These are phyloP conservation scores for Middelhovenomyces tepae DNA, from an alignment of 805 yeast genomes.

Conservation along the genomic window DNA sequence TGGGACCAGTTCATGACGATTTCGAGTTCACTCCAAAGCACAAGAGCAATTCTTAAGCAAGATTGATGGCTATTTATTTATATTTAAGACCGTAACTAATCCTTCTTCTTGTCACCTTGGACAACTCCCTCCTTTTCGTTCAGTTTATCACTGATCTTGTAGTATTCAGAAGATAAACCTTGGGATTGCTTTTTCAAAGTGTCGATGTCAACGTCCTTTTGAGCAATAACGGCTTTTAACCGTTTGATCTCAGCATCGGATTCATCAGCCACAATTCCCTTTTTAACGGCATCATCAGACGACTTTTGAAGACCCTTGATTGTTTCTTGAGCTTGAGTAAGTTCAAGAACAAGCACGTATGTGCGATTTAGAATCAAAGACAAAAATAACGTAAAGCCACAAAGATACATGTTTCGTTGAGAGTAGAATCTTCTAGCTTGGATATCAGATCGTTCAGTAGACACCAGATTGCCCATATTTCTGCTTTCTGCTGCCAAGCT, in stretches of 20 bases:
- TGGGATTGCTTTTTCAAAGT: conserved; percentile 66
- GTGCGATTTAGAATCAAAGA: conserved; percentile 81
- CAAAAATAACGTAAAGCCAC: conserved; percentile 90
- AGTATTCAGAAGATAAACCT: conserved; percentile 57
- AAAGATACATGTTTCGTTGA: conserved; percentile 90
- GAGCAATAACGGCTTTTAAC: conserved; percentile 43
- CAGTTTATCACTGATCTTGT: conserved; percentile 33
- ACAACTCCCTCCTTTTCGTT: conserved; percentile 21
- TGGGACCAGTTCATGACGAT: conserved; percentile 71
- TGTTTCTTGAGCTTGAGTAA: conserved; percentile 44
- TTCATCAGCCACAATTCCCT: conserved; percentile 24
- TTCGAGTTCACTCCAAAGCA: conserved; percentile 89
- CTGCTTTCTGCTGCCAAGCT: conserved; percentile 28
- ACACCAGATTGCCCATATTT: conserved; percentile 21
- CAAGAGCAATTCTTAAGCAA: conserved; percentile 79
- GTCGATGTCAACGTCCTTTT: conserved; percentile 56
- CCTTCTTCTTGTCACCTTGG: conserved; percentile 23
- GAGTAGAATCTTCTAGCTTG: conserved; percentile 91
- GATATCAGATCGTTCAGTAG: conserved; percentile 65
- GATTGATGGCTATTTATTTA: no score
- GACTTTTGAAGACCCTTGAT: conserved; percentile 31
- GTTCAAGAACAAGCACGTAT: conserved; percentile 65
- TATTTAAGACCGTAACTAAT: no score
- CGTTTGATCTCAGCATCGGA: conserved; percentile 35
- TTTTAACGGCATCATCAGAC: conserved; percentile 17